Evolutionary conservation across 1,139 yeast species (phyloP).

Genomic region (Candida frijolesensis): DNA sequence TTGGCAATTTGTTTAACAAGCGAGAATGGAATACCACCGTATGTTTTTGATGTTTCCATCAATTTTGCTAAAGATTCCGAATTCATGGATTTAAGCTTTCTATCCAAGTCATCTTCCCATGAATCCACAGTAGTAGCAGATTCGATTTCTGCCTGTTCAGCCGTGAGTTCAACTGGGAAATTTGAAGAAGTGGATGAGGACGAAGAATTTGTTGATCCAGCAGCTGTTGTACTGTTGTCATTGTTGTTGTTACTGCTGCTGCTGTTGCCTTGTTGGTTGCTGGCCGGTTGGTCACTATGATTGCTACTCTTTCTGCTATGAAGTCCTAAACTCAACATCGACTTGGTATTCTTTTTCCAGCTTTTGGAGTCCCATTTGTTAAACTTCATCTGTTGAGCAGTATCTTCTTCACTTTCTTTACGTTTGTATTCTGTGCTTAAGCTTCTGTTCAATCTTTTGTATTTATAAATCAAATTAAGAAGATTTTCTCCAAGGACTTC

Average conservation of each 20-base stretch:
- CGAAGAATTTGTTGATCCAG: constrained; percentile 7
- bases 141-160: constrained; percentile 13
- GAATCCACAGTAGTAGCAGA: constrained; percentile 12
- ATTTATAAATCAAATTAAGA: constrained; percentile 39
- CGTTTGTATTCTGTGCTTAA: constrained; percentile 15
- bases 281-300: not conserved
- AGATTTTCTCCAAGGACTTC: constrained; percentile 47
- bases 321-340: constrained; percentile 29
- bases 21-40: constrained; percentile 39
- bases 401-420: constrained; percentile 11
- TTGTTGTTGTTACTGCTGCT: constrained; percentile 2
- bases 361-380: constrained; percentile 25
- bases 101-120: constrained; percentile 13
- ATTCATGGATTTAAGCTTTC: constrained; percentile 16
- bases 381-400: constrained; percentile 18
- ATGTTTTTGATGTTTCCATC: constrained; percentile 18
- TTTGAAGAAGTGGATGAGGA: constrained; percentile 11
- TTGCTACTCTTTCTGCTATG: constrained; percentile 14
- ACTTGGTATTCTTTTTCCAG: constrained; percentile 25
- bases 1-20: constrained; percentile 40
- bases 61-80: constrained; percentile 18
- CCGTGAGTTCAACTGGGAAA: constrained; percentile 10
- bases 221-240: not conserved
- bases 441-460: constrained; percentile 26
- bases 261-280: constrained; percentile 1